phyloP scores from a whole-genome alignment of 1,284 basidiomycete species.

The Mixia osmundae region DNA sequence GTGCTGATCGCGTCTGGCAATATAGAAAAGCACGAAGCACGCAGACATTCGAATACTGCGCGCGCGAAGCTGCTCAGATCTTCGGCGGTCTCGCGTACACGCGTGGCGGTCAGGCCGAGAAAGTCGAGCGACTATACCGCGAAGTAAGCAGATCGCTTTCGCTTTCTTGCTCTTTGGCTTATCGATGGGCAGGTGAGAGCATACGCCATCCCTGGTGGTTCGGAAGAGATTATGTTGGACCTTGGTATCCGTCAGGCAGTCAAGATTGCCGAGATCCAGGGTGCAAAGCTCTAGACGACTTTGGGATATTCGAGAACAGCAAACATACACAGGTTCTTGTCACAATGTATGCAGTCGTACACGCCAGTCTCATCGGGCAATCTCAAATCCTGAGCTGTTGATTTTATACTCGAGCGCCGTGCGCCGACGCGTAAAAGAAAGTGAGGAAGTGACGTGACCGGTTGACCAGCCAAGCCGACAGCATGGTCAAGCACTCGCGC shows the following conservation, averaged over 20 bases:
- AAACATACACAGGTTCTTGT: too few species aligned
- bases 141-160: not conserved
- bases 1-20: not conserved
- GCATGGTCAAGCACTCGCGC: too few species aligned
- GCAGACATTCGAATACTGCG: constrained; percentile 1
- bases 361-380: too few species aligned
- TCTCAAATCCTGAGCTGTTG: too few species aligned
- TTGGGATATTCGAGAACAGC: too few species aligned
- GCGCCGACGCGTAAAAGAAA: too few species aligned
- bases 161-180: not conserved
- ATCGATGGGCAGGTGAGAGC: not conserved
- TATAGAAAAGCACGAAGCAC: not conserved
- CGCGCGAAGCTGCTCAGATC: constrained; percentile 14
- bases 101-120: constrained; percentile 15
- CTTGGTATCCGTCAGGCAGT: constrained; percentile 5
- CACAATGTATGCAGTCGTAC: too few species aligned
- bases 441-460: too few species aligned
- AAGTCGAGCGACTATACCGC: constrained; percentile 12
- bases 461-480: too few species aligned
- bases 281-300: constrained; percentile 9
- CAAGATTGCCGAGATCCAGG: constrained; percentile 7
- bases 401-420: too few species aligned
- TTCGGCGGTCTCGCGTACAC: constrained; percentile 15
- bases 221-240: constrained; percentile 1
- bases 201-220: not conserved